Conservation (phyloP, 164 flowering plant genomes). For the Houttuynia cordata region DNA sequence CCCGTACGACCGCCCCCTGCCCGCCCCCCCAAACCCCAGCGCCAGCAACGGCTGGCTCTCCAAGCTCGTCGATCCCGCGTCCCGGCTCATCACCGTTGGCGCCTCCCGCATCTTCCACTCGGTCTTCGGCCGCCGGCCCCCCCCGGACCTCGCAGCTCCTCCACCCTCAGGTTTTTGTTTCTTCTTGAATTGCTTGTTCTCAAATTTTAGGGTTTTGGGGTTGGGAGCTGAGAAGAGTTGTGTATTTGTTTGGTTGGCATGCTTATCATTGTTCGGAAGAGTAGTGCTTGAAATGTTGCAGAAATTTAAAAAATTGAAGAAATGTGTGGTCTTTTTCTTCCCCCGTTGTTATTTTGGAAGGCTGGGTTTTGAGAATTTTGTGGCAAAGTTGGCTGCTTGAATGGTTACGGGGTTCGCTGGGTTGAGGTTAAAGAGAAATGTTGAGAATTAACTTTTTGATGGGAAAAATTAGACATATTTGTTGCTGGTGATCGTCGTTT, state of each 20-base stretch:
- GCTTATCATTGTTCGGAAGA: background rate
- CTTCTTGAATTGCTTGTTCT: background rate
- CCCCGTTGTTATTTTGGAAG: too few relatives aligned
- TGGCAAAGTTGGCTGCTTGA: background rate
- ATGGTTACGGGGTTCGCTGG: background rate
- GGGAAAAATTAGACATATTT: background rate
- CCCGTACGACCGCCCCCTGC: slow-evolving; percentile 71
- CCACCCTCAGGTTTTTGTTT: slow-evolving; percentile 8
- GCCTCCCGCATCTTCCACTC: slow-evolving; percentile 52
- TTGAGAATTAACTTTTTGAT: background rate
- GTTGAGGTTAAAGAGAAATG: background rate
- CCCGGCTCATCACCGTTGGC: slow-evolving; percentile 38
- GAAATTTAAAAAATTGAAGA: too few relatives aligned
- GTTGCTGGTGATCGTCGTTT: background rate
- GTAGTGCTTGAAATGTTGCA: too few relatives aligned
- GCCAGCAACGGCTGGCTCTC: slow-evolving; percentile 42
- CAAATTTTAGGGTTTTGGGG: background rate
- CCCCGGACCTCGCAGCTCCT: slow-evolving; percentile 21
- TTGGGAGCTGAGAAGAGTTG: background rate
- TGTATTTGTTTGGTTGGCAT: background rate
- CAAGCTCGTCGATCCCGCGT: slow-evolving; percentile 76
- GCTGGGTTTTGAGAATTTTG: background rate
- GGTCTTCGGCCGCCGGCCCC: slow-evolving; percentile 36
- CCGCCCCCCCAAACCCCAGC: slow-evolving; percentile 17
- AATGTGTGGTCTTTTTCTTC: too few relatives aligned